Percentiles rank a stretch among this genome's conserved stretches.
Conservation (phyloP, 371 early-diverging fungal genomes). For the Mortierella sp. region DNA sequence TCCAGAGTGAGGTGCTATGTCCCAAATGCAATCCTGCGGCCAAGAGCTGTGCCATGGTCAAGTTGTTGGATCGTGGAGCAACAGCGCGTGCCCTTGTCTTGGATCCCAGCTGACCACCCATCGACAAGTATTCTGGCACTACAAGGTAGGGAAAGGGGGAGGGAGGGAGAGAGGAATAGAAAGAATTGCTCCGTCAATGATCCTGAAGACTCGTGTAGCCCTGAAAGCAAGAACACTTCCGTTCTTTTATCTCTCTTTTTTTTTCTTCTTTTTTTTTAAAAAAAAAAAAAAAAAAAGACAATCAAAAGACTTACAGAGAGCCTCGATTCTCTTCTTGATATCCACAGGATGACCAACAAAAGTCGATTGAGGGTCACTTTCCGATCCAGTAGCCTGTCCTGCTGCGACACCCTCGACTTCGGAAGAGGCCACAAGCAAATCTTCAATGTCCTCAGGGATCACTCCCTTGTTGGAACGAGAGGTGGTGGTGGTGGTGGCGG, state of each 20-base stretch:
- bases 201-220: too few species aligned
- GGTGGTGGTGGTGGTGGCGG: constrained; percentile 6
- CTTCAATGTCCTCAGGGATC: not conserved
- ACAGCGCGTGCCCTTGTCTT: constrained; percentile 25
- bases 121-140: constrained; percentile 52
- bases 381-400: too few species aligned
- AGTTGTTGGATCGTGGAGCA: constrained; percentile 35
- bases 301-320: constrained; percentile 34
- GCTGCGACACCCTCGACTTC: constrained; percentile 19
- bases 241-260: not conserved
- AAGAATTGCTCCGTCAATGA: not conserved
- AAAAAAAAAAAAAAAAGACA: too few species aligned
- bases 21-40: constrained; percentile 94
- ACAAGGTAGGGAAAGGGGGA: not conserved
- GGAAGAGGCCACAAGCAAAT: not conserved
- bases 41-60: constrained; percentile 79
- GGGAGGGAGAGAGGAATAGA: not conserved
- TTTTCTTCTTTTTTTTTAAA: too few species aligned
- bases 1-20: constrained; percentile 82
- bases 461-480: not conserved
- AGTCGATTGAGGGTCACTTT: too few species aligned
- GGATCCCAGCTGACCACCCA: constrained; percentile 45
- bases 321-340: constrained; percentile 41
- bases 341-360: constrained; percentile 34
- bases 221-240: not conserved